These are phyloP conservation scores for Candida lessepsii DNA, from an alignment of 805 yeast species.

Conservation along the genomic window DNA sequence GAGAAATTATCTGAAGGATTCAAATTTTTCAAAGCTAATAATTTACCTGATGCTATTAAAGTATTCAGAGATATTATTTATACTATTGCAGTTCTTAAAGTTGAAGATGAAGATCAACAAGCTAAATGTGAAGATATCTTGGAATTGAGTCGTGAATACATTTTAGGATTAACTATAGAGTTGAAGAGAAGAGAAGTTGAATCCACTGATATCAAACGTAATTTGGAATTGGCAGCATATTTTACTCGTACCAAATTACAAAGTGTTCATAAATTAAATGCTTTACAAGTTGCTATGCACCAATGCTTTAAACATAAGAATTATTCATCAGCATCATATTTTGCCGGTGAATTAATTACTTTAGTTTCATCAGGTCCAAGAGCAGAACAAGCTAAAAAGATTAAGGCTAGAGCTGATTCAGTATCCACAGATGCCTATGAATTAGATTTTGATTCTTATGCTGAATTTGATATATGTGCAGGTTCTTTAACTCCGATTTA, in stretches of 20 bases:
- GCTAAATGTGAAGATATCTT: slow-evolving; percentile 70
- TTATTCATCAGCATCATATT: slow-evolving; percentile 82
- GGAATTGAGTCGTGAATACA: slow-evolving; percentile 80
- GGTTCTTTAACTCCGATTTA: slow-evolving; percentile 86
- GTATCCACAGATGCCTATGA: slow-evolving; percentile 83
- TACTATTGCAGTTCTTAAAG: slow-evolving; percentile 68
- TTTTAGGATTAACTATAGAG: slow-evolving; percentile 89
- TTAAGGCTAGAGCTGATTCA: slow-evolving; percentile 76
- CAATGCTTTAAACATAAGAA: slow-evolving; percentile 88
- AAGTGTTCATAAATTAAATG: slow-evolving; percentile 79
- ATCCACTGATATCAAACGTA: slow-evolving; percentile 71
- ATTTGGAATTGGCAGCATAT: slow-evolving; percentile 92
- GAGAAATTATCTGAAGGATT: slow-evolving; percentile 69
- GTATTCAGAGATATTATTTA: slow-evolving; percentile 79
- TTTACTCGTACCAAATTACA: slow-evolving; percentile 84
- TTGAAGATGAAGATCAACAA: slow-evolving; percentile 72
- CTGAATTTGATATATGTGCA: slow-evolving; percentile 88
- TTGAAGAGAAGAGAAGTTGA: slow-evolving; percentile 81
- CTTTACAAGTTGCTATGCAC: slow-evolving; percentile 92
- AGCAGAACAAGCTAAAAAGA: slow-evolving; percentile 84
- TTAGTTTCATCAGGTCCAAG: slow-evolving; percentile 71
- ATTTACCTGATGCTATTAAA: slow-evolving; percentile 76
- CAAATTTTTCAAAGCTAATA: slow-evolving; percentile 78
- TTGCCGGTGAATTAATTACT: slow-evolving; percentile 80
- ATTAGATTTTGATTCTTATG: slow-evolving; percentile 88